phyloP scores from a whole-genome alignment of 805 yeast genomes.

The Metschnikowia cerradonensis region DNA sequence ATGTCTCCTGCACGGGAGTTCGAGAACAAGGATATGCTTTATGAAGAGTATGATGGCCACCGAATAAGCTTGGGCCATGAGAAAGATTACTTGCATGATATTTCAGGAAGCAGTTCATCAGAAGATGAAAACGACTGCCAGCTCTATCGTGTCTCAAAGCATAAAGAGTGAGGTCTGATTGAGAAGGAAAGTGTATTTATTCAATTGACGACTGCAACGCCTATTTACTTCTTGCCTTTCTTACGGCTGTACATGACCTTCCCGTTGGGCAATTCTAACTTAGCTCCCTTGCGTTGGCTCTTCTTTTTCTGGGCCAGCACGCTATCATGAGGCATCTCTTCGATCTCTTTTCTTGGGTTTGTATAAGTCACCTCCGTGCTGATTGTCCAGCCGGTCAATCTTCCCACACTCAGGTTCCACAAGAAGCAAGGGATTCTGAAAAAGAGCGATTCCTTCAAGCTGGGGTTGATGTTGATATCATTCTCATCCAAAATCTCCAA shows the following conservation, averaged over 20 bases:
- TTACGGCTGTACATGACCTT: constrained; percentile 42
- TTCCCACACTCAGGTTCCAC: constrained; percentile 47
- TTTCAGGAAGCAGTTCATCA: constrained; percentile 44
- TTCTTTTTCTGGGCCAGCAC: not conserved
- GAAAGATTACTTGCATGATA: constrained; percentile 32
- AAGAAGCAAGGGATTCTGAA: constrained; percentile 38
- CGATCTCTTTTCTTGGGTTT: constrained; percentile 13
- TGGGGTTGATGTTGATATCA: constrained; percentile 45
- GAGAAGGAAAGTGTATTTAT: not conserved
- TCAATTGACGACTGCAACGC: constrained; percentile 1
- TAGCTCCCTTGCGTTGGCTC: constrained; percentile 34
- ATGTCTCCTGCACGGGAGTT: constrained; percentile 29
- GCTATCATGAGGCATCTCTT: constrained; percentile 8
- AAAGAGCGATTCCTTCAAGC: constrained; percentile 46
- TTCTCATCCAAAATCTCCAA: constrained; percentile 43
- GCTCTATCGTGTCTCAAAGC: constrained; percentile 42
- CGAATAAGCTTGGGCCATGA: constrained; percentile 19
- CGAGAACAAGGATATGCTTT: constrained; percentile 17
- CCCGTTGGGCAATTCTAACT: constrained; percentile 56
- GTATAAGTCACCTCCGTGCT: constrained; percentile 18
- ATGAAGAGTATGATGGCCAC: constrained; percentile 26
- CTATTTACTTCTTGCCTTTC: constrained; percentile 7
- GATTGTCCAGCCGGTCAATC: constrained; percentile 16
- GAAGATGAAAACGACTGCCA: constrained; percentile 34
- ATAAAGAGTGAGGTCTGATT: constrained; percentile 19